Conservation (phyloP, 2,329 filamentous ascomycete genomes). For the Sarocladiaceae sp. region DNA sequence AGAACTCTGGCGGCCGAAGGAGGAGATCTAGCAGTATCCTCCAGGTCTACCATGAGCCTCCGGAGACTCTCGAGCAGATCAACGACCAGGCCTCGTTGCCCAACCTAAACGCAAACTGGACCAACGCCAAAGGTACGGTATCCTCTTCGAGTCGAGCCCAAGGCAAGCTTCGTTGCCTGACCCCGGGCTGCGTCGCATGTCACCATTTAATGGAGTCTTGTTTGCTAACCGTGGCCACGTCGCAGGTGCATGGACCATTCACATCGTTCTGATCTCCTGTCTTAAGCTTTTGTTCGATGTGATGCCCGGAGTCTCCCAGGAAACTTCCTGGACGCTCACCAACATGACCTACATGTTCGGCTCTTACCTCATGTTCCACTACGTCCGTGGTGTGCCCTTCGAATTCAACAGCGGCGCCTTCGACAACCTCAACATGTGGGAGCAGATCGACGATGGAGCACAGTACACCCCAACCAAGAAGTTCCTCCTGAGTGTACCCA, state of each 20-base stretch:
- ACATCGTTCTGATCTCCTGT: slow-evolving; percentile 83
- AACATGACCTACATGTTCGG: slow-evolving; percentile 99
- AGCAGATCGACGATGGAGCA: slow-evolving; percentile 98
- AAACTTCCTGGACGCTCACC: slow-evolving; percentile 96
- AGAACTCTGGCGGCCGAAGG: slow-evolving; percentile 59
- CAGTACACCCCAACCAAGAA: slow-evolving; percentile 99
- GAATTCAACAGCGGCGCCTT: slow-evolving; percentile 98
- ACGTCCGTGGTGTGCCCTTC: slow-evolving; percentile 94
- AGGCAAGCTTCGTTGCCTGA: not conserved
- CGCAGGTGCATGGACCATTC: slow-evolving; percentile 93
- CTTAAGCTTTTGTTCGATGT: slow-evolving; percentile 98
- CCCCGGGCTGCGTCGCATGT: no score
- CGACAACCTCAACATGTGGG: slow-evolving; percentile 99
- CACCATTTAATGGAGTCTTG: not conserved
- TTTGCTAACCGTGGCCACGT: slow-evolving; percentile 14
- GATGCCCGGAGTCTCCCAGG: slow-evolving; percentile 91
- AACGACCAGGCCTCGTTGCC: slow-evolving; percentile 92
- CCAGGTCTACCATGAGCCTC: slow-evolving; percentile 90
- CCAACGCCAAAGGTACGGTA: slow-evolving; percentile 86
- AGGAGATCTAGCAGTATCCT: slow-evolving; percentile 93
- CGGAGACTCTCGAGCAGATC: slow-evolving; percentile 94
- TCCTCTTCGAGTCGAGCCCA: not conserved
- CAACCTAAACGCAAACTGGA: slow-evolving; percentile 97
- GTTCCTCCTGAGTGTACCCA: slow-evolving; percentile 90
- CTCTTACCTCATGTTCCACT: slow-evolving; percentile 99